Evolutionary conservation across 225 moss, liverwort and hornwort species (phyloP), one percentile per base, ranked within the genome.

Genomic region (Lunularia cruciata): DNA sequence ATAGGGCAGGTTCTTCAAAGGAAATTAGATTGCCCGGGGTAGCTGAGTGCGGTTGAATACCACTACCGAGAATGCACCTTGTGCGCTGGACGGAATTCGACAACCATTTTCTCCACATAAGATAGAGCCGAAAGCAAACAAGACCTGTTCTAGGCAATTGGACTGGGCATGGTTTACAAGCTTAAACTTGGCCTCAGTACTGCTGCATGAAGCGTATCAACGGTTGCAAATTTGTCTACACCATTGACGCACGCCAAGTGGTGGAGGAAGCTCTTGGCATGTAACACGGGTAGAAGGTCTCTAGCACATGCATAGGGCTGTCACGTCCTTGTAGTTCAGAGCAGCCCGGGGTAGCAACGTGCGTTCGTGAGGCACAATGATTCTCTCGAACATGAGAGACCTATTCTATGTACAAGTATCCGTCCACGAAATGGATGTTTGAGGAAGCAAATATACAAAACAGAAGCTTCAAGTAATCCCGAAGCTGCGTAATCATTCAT

Each of bases 231-330:
- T 78, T 49, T 78, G 58, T 65, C 73, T 78, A 73, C 73, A 47
- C 78, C 57, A 46, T 78, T 78, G 78, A 78, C 78, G 74, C 78
- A 78, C 65, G 39, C 78, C 64, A 56, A 33, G 63, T 70, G 43
- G 69, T 69, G 58, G 27, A 32, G 48, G 11, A 4, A n/a, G 32
- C 52, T 68, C 65, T 22, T 62, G 38, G 74, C 57, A 65, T 78
- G 78, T 74, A 78, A 78, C 78, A 78, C 78, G 64, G 78, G 73
- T 65, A 73, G 74, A 56, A 63, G 40, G 38, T 38, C 18, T 78
- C 39, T 78, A 51, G 78, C 78, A 78, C 78, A 69, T 14, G 54
- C 51, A 69, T 69, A 78, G 78, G 74, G 78, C 78, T 42, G 23
- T 51, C 64, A 56, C 69, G 31, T 78, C 73, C 48, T 64, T 10